Percentiles rank a stretch among this genome's conserved stretches.
phyloP scores from a whole-genome alignment of 805 yeast species.

The Sugiyamaella mastotermitis region DNA sequence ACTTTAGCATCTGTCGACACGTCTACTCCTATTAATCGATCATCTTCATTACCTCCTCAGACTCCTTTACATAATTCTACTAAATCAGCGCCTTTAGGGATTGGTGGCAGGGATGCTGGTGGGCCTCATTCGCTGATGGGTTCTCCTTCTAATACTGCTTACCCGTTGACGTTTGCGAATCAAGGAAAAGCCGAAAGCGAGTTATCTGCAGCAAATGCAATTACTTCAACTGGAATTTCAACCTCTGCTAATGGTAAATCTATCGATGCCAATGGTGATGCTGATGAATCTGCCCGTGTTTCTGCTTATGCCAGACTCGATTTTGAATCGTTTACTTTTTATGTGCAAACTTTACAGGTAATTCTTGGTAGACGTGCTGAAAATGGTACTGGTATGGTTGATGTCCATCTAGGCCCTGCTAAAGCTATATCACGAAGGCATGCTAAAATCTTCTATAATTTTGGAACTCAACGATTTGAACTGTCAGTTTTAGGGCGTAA shows the following conservation, averaged over 20 bases:
- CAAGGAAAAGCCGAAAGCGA: neutral
- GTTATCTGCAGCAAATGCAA: conserved; percentile 8
- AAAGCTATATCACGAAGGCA: conserved; percentile 92
- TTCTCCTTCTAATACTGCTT: conserved; percentile 6
- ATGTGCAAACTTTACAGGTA: conserved; percentile 93
- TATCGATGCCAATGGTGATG: neutral
- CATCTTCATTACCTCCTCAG: conserved; percentile 3
- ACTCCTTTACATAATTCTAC: neutral
- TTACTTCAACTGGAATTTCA: conserved; percentile 3
- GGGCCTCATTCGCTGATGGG: conserved; percentile 2
- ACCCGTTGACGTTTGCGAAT: conserved; percentile 21
- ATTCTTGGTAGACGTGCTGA: conserved; percentile 86
- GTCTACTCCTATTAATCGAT: too few species aligned
- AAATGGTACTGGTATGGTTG: conserved; percentile 50
- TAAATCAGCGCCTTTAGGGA: neutral
- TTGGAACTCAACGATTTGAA: conserved; percentile 93
- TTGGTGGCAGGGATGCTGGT: conserved; percentile 2
- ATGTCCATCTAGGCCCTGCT: conserved; percentile 86
- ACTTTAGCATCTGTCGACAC: too few species aligned
- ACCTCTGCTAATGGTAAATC: neutral
- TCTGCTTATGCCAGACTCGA: conserved; percentile 55
- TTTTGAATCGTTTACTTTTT: conserved; percentile 88
- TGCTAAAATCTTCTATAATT: conserved; percentile 93
- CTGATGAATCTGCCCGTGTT: conserved; percentile 27
- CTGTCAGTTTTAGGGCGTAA: conserved; percentile 87